A percentile compares a stretch with the other conserved stretches of the same genome.
phyloP scores from a whole-genome alignment of 208 protist genomes.

The Entamoeba histolytica region DNA sequence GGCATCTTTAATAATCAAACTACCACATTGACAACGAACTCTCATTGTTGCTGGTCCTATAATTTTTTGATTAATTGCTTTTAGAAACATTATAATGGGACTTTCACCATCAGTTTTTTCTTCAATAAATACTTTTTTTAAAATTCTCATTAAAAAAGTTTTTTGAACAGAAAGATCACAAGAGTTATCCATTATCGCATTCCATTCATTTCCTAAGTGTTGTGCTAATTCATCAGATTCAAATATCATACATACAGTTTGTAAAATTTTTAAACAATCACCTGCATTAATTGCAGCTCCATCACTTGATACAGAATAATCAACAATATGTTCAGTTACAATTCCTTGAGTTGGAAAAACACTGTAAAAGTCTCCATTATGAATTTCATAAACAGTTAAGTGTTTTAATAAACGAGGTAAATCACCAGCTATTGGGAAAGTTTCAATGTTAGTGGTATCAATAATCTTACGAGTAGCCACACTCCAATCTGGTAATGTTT shows the following conservation, averaged over 20 bases:
- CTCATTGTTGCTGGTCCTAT: neutral
- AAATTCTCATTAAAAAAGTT: neutral
- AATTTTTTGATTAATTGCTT: neutral
- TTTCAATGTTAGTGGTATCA: neutral
- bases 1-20: neutral
- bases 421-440: neutral
- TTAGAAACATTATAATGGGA: neutral
- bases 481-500: neutral
- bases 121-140: neutral
- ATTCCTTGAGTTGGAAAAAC: neutral
- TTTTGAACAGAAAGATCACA: neutral
- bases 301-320: neutral
- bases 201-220: neutral
- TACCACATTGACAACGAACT: neutral
- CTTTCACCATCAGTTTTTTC: neutral
- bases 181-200: neutral
- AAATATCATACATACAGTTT: neutral
- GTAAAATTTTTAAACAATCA: neutral
- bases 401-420: neutral
- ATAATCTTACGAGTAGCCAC: neutral
- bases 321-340: neutral
- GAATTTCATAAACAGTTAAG: neutral
- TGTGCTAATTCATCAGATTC: neutral
- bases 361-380: neutral
- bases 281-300: neutral